Evolutionary conservation across 2,329 filamentous ascomycete species (phyloP).

Genomic region (Fusarium sulawesiense): DNA sequence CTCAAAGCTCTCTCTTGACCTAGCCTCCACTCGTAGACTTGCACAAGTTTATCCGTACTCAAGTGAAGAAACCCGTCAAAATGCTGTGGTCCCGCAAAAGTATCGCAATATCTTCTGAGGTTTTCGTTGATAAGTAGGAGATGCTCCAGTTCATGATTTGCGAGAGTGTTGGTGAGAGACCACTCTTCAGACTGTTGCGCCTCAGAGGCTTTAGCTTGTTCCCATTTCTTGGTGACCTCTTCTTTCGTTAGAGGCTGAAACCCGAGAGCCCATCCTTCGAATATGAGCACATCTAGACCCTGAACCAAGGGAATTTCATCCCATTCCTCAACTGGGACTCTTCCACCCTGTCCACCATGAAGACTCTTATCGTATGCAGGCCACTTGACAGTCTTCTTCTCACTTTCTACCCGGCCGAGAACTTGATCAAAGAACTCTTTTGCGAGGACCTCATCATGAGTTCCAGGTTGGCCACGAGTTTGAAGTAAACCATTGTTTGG

Average conservation of each 20-base stretch:
- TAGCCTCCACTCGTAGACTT: conserved; percentile 43
- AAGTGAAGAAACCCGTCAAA: conserved; percentile 41
- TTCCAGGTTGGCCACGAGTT: conserved; percentile 40
- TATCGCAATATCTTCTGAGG: conserved; percentile 31
- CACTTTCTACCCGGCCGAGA: not conserved
- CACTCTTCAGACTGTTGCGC: conserved; percentile 10
- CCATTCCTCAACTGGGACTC: conserved; percentile 32
- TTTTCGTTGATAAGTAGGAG: conserved; percentile 41
- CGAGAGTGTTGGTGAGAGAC: conserved; percentile 26
- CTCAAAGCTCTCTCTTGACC: conserved; percentile 37
- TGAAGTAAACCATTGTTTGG: conserved; percentile 34
- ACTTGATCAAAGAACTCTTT: conserved; percentile 27
- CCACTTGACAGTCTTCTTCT: conserved; percentile 22
- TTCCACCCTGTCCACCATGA: conserved; percentile 36
- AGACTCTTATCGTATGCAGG: conserved; percentile 44
- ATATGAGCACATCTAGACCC: conserved; percentile 40
- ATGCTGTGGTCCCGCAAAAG: conserved; percentile 34
- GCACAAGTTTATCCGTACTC: conserved; percentile 36
- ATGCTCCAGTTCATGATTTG: conserved; percentile 31
- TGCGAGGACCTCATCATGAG: conserved; percentile 35
- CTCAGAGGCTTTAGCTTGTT: conserved; percentile 11
- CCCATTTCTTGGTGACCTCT: conserved; percentile 33
- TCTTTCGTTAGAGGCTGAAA: conserved; percentile 31
- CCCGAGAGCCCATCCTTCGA: conserved; percentile 44
- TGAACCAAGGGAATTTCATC: conserved; percentile 21